Conservation (phyloP, 2,329 filamentous ascomycete genomes). For the Phyllosticta paracitricarpa region DNA sequence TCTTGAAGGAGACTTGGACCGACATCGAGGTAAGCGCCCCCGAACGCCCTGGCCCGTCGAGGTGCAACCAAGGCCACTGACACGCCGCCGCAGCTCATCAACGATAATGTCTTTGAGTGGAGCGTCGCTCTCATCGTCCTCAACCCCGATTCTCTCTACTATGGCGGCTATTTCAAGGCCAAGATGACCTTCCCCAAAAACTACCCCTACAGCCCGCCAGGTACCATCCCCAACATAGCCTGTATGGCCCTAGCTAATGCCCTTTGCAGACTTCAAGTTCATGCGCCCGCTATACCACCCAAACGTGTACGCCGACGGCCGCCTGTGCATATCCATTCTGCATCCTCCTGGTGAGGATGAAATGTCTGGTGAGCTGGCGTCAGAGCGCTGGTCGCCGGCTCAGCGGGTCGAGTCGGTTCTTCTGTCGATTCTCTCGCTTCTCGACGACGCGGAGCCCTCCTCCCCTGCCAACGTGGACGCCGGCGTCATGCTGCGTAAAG, state of each 20-base stretch:
- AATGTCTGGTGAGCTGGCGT: conserved; percentile 81
- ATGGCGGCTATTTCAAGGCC: conserved; percentile 88
- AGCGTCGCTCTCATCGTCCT: conserved; percentile 81
- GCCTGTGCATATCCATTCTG: conserved; percentile 92
- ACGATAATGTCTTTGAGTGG: conserved; percentile 82
- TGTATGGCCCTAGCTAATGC: background rate
- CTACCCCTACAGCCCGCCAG: conserved; percentile 80
- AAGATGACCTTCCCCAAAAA: conserved; percentile 80
- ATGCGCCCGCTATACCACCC: conserved; percentile 73
- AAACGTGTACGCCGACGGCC: conserved; percentile 85
- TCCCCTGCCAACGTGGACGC: conserved; percentile 95
- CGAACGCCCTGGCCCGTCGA: background rate
- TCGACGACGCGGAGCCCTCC: conserved; percentile 88
- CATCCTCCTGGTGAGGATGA: conserved; percentile 86
- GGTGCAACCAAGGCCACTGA: conserved; percentile 12
- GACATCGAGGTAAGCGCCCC: conserved; percentile 61
- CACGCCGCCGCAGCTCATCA: conserved; percentile 47
- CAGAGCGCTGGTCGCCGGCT: conserved; percentile 87
- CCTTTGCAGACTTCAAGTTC: conserved; percentile 66
- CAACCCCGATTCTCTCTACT: conserved; percentile 83
- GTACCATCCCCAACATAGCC: conserved; percentile 25
- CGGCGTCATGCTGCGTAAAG: conserved; percentile 71
- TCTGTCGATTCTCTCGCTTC: conserved; percentile 79
- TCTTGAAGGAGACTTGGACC: conserved; percentile 88
- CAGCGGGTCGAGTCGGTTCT: conserved; percentile 93